phyloP scores from a whole-genome alignment of 2,329 filamentous ascomycete genomes.

The Mycogone perniciosa region DNA sequence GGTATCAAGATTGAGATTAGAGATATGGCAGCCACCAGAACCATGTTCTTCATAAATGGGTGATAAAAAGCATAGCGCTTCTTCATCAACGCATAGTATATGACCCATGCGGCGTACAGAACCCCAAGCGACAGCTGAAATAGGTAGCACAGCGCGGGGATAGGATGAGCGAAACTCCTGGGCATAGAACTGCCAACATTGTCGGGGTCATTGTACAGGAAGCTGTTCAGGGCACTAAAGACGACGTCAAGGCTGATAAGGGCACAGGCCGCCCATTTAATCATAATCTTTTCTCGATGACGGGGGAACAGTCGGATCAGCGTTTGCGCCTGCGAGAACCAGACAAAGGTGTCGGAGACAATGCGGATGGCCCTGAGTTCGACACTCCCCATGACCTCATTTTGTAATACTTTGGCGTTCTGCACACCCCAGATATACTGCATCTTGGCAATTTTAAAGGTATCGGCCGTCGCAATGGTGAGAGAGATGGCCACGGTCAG shows the following conservation, averaged over 20 bases:
- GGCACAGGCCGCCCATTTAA: constrained; percentile 96
- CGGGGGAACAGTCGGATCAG: constrained; percentile 92
- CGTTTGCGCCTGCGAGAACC: constrained; percentile 96
- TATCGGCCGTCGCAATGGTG: constrained; percentile 88
- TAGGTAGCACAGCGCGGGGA: constrained; percentile 84
- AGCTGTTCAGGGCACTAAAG: constrained; percentile 89
- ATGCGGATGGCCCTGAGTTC: constrained; percentile 87
- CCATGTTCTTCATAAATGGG: constrained; percentile 82
- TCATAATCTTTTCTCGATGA: constrained; percentile 94
- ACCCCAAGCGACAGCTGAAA: constrained; percentile 83
- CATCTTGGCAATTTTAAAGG: constrained; percentile 72
- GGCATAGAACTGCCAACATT: constrained; percentile 54
- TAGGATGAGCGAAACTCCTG: constrained; percentile 75
- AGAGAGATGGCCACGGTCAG: constrained; percentile 74
- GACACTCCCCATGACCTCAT: constrained; percentile 72
- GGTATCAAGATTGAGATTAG: constrained; percentile 78
- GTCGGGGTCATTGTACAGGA: constrained; percentile 49
- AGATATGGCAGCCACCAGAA: constrained; percentile 71
- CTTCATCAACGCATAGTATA: constrained; percentile 90
- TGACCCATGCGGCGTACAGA: constrained; percentile 86
- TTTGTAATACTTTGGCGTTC: constrained; percentile 69
- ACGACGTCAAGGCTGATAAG: constrained; percentile 85
- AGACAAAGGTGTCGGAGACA: constrained; percentile 92
- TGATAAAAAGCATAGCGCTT: constrained; percentile 88
- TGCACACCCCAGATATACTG: constrained; percentile 78